Conservation (phyloP, 192 early-diverging fungal species). For the Geosiphon pyriformis region DNA sequence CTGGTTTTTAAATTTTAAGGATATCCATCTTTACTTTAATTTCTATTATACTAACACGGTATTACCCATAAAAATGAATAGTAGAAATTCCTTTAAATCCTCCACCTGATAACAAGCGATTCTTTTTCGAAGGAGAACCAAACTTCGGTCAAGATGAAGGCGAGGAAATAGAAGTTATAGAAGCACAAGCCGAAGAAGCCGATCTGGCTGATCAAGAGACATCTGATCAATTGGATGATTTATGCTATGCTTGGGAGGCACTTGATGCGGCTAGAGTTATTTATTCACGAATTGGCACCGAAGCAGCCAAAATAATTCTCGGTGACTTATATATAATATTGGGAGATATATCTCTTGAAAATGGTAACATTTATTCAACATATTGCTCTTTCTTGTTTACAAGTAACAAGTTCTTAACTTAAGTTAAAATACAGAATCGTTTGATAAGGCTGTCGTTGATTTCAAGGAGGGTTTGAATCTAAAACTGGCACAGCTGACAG, state of each 20-base stretch:
- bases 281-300: conserved; percentile 49
- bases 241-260: conserved; percentile 77
- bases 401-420: conserved; percentile 11
- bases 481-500: conserved; percentile 42
- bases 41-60: too few relatives aligned
- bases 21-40: too few relatives aligned
- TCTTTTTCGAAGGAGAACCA: conserved; percentile 65
- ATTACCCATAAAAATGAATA: too few relatives aligned
- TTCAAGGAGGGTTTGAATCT: conserved; percentile 48
- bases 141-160: conserved; percentile 37
- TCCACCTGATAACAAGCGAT: conserved; percentile 41
- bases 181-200: too few relatives aligned
- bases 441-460: conserved; percentile 62
- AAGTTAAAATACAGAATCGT: conserved; percentile 47
- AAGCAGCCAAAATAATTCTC: conserved; percentile 46
- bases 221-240: conserved; percentile 53
- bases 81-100: not conserved
- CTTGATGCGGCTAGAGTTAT: conserved; percentile 81
- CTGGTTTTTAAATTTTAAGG: too few relatives aligned
- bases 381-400: not conserved
- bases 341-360: conserved; percentile 86
- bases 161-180: conserved; percentile 42
- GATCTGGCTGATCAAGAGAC: conserved; percentile 41
- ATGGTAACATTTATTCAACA: conserved; percentile 42
- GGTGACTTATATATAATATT: conserved; percentile 69